Conservation (phyloP, 2,329 filamentous ascomycete species). For the Catunica adiposa region DNA sequence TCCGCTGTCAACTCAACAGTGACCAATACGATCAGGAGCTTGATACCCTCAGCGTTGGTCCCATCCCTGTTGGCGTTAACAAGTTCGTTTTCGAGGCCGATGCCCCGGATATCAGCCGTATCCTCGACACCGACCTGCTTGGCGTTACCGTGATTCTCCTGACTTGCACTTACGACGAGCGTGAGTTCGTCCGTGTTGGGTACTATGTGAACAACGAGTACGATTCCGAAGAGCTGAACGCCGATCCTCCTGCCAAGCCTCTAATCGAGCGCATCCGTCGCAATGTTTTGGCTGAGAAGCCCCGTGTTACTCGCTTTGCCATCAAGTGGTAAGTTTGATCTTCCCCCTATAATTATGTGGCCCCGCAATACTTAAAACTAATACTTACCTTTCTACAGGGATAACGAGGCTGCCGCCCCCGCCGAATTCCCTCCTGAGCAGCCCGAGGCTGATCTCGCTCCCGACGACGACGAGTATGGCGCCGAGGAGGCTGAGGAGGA, state of each 20-base stretch:
- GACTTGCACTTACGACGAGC: conserved; percentile 87
- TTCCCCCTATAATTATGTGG: background rate
- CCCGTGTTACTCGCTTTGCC: conserved; percentile 87
- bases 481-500: conserved; percentile 72
- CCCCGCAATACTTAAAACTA: background rate
- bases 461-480: conserved; percentile 80
- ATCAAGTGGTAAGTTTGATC: conserved; percentile 73
- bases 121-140: conserved; percentile 86
- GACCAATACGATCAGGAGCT: conserved; percentile 98
- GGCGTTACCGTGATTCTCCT: conserved; percentile 94
- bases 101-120: conserved; percentile 73
- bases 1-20: conserved; percentile 27
- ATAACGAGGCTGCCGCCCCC: conserved; percentile 91
- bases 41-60: conserved; percentile 87
- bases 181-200: conserved; percentile 93
- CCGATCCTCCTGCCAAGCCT: conserved; percentile 81
- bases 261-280: conserved; percentile 81
- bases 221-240: conserved; percentile 72
- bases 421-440: conserved; percentile 95
- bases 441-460: conserved; percentile 75
- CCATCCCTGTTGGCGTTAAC: conserved; percentile 95
- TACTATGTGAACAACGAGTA: conserved; percentile 99
- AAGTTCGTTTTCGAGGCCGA: conserved; percentile 98
- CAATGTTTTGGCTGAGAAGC: conserved; percentile 92
- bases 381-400: conserved; percentile 41